These are phyloP conservation scores for Cladophialophora yegresii DNA, from an alignment of 2,329 filamentous ascomycete species.

Conservation along the genomic window DNA sequence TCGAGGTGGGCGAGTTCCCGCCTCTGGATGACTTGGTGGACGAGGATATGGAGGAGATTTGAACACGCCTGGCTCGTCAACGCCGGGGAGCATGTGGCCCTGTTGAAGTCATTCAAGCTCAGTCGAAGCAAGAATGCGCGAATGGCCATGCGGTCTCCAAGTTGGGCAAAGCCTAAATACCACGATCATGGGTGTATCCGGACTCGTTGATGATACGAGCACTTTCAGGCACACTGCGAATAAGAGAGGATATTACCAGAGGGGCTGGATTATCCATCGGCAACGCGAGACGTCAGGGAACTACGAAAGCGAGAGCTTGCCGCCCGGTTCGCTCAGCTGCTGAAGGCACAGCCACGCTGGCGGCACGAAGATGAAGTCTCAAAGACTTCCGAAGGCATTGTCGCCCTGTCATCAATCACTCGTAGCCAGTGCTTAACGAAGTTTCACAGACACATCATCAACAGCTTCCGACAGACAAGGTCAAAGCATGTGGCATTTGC, in stretches of 20 bases:
- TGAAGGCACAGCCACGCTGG: background rate
- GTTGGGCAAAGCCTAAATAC: background rate
- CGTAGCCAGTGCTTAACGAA: background rate
- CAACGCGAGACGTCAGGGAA: background rate
- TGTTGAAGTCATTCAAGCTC: too few relatives aligned
- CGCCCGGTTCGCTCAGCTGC: background rate
- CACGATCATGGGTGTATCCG: background rate
- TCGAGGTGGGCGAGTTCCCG: conserved; percentile 60
- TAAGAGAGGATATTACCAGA: too few relatives aligned
- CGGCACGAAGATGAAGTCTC: background rate
- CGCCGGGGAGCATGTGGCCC: background rate
- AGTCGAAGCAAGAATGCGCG: background rate
- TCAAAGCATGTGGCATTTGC: background rate
- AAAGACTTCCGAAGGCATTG: background rate
- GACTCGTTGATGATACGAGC: background rate
- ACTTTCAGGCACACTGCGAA: background rate
- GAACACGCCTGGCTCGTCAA: conserved; percentile 14
- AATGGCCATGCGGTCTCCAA: background rate
- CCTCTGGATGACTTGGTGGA: conserved; percentile 58
- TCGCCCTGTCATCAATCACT: background rate
- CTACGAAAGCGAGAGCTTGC: background rate
- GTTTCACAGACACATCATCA: background rate
- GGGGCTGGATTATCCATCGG: background rate
- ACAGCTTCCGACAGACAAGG: background rate
- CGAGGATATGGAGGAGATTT: conserved; percentile 59